Percentiles rank a stretch among this genome's conserved stretches.
These are phyloP conservation scores for Pisolithus microcarpus DNA, from an alignment of 768 basidiomycete species.

Conservation along the genomic window DNA sequence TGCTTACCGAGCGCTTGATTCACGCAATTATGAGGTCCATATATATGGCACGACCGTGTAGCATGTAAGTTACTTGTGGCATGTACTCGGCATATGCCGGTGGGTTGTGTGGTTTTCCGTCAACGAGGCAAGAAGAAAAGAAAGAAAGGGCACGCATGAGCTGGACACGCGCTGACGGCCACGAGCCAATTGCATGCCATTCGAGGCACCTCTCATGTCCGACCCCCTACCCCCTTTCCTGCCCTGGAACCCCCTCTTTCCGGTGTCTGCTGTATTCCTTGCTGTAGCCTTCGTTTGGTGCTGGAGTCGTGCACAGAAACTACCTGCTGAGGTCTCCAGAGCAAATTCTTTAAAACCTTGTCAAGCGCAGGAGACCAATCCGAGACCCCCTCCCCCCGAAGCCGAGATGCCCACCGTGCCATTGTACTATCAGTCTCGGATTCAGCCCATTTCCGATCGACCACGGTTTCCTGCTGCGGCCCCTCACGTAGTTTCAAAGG, in stretches of 20 bases:
- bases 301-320: slow-evolving; percentile 1
- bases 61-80: too few relatives aligned
- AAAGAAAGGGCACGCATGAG: slow-evolving; percentile 17
- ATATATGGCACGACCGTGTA: too few relatives aligned
- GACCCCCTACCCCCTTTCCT: slow-evolving; percentile 6
- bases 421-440: slow-evolving; percentile 4
- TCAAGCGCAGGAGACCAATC: background rate
- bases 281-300: slow-evolving; percentile 5
- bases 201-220: slow-evolving; percentile 5
- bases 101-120: too few relatives aligned
- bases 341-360: background rate
- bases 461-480: background rate
- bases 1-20: too few relatives aligned
- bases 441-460: slow-evolving; percentile 5
- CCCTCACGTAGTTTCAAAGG: background rate
- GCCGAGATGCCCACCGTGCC: slow-evolving; percentile 14
- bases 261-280: slow-evolving; percentile 1
- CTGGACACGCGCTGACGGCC: slow-evolving; percentile 14
- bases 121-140: background rate
- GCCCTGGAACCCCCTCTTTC: background rate
- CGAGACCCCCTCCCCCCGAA: background rate
- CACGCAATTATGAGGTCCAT: too few relatives aligned
- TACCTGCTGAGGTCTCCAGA: background rate
- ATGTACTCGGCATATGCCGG: background rate
- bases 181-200: background rate